Evolutionary conservation across 352 stramenopile genomes (phyloP), one percentile per base, ranked within the genome.

Genomic region (Discostella stelligera): DNA sequence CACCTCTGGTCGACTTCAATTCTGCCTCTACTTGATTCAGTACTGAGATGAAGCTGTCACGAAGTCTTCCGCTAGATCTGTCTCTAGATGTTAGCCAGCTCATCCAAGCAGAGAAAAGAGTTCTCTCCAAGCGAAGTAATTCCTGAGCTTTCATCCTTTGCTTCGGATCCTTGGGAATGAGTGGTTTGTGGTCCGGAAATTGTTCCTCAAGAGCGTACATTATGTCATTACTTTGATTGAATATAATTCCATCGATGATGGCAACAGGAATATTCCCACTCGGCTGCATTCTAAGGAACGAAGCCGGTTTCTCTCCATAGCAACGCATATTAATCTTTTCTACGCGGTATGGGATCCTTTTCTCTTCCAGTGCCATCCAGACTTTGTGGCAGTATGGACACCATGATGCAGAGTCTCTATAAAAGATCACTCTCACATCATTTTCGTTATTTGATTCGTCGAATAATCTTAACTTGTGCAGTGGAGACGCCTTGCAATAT

Each of bases 321-420:
- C 83, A 91, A 30, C 80, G 59, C 86, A 96, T 94, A 65, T 92
- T 93, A n/a, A 96, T 79, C 66, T 94, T 94, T 70, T 94, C 83
- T 2, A 96, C 79, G 8, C 75, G 44, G 65, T 95, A 95, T 14
- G 91, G 91, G 49, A 96, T 93, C 25, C 84, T 73, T 73, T 95
- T 95, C 60, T 94, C 80, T 74, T 96, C 93, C 14, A 96, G 59
- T 21, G 79, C 82, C 41, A 95, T 83, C 93, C 91, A 95, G 13
- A 95, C 87, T 73, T 95, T 95, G 68, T 95, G 87, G 71, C 91
- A 95, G 78, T 95, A 96, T 4, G 90, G 90, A 44, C 91, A 95
- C 92, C 91, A 95, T 20, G 80, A 88, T 13, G 91, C 89, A 6
- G 79, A 79, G 74, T 96, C 92, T 20, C 92, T 68, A 73, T 93